Evolutionary conservation across 495 filamentous ascomycete species (phyloP), one percentile per base, ranked within the genome.

Genomic region (Aspergillus olivimuriae): DNA sequence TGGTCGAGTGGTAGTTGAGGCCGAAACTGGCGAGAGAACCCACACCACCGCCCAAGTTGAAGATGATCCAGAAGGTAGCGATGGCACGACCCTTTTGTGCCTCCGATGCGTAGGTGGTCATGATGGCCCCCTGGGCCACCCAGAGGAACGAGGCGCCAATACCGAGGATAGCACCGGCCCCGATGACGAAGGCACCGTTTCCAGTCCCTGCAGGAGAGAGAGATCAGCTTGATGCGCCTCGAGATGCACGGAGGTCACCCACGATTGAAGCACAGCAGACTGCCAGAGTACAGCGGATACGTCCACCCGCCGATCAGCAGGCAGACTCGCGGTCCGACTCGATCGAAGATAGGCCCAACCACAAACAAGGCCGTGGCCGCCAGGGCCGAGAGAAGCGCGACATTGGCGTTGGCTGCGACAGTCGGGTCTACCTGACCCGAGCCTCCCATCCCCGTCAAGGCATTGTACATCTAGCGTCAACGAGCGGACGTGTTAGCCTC

Each of bases 401-500:
- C 67, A 8, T 45, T 67, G 4, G 69, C 63, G 50, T 71, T 70
- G 30, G 63, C 64, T 17, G 66, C 57, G 10, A 70, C 65, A 3
- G 65, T 63, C 36, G 62, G 51, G 23, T 66, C 35, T 16, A 67
- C 61, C 53, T 77, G 70, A 34, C 76, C 77, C 8, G 68, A 75
- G 33, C 76, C 77, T 40, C 77, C 77, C 5, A 81, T 63, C 23
- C 76, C 76, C 22, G 63, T 62, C 39, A 80, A 58, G 10, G 77
- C 88, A 68, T 92, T 94, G 72, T 86, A 92, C 77, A 81, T 80
- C 66, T 63, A 37, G 16, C n/a, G n/a, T n/a, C n/a, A n/a, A n/a
- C n/a, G n/a, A n/a, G n/a, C n/a, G n/a, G n/a, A n/a, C n/a, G n/a
- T n/a, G n/a, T n/a, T n/a, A n/a, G n/a, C n/a, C n/a, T n/a, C n/a